Base-by-base conservation (phyloP, 1,284 basidiomycete species). In the Cryptococcus neoformans region DNA sequence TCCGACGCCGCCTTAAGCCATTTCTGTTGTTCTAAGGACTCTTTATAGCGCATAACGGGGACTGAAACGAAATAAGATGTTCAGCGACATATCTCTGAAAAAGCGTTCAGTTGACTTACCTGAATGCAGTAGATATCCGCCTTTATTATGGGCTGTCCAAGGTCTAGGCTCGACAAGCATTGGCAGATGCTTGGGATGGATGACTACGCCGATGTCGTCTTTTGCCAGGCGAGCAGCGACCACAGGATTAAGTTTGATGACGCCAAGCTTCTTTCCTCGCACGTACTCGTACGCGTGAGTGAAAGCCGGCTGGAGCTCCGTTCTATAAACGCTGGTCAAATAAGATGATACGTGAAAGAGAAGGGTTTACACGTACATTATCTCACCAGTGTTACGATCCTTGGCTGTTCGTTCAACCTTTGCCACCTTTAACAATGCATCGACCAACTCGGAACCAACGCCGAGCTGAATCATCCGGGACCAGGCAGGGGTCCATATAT, bases 111-210 rank as follows among this genome's bases (percentile, higher is more conserved):
- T 21, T 21, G 35, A 78, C 84, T 56, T 64, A 90, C 89, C 83
- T 62, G 82, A 84, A 69, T 87, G 89, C 58, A 85, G 84, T 38
- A 94, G 79, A 75, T 98, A 98, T 2, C 89, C 92, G 12, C 95
- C 96, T 44, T 87, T 81, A 59, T 90, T 84, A 67, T 87, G 83
- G 56, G 81, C 81, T 1, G 88, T 74, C 95, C 95, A 99, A 0
- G 90, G 89, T 65, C 87, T 87, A 1, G 96, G 95, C 57, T 87
- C 87, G 21, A 96, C 85, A 2, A 99, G 83, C 95, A 99, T 99
- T 7, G 95, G 95, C 47, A 99, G 81, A 75, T 96, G 91, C 7
- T 94, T 88, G 14, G 95, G 92, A 74, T 95, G 92, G 9, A 98
- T 80, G 0, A 89, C 86, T 53, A 87, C 84, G n/a, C 82, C 79